Evolutionary conservation across 2,329 filamentous ascomycete genomes (phyloP), one percentile per base, ranked within the genome.

Genomic region (Pezicula neosporulosa): DNA sequence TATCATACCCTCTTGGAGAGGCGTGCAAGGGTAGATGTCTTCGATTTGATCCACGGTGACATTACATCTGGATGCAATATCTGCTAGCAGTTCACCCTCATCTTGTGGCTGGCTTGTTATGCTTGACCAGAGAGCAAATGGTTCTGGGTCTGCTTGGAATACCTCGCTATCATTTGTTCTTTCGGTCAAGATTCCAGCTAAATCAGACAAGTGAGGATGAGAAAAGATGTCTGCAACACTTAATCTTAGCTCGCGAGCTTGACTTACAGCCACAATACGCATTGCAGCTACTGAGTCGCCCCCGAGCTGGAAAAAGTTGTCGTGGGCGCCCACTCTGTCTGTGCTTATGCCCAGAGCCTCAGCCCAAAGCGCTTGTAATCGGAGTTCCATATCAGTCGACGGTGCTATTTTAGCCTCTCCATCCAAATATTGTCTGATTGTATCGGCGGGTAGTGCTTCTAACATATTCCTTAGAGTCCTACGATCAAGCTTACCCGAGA

Each of bases 1-100:
- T 47, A 95, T 80, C 71, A 96, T 91, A 1, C 50, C 50, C 45
- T 52, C 45, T 28, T 52, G 50, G 24, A 52, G 39, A 19, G 50
- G 46, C 13, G 50, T 43, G 38, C 50, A 52, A 15, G 50, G 50
- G 36, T 52, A 52, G 8, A 43, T 45, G 27, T 48, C 50, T 21
- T 52, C 50, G 16, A 51, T 38, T 7, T 51, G 33, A 21, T 45
- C 24, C n/a, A 72, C 63, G 0, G 69, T 57, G 1, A 84, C 56
- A 0, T 69, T 66, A 0, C 44, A 47, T 21, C 18, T 44, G 21
- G 42, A 44, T 44, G 42, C 42, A 44, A 44, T 28, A 9, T 44
- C 8, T 27, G 42, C 42, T 24, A 44, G 42, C 42, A 44, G 42
- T 30, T 44, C 21, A n/a, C n/a, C 21, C 19, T 33, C n/a, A 30